Percentiles rank a stretch among this genome's conserved stretches.
phyloP scores from a whole-genome alignment of 2,329 filamentous ascomycete species.

The Colletotrichum ledebouriae region DNA sequence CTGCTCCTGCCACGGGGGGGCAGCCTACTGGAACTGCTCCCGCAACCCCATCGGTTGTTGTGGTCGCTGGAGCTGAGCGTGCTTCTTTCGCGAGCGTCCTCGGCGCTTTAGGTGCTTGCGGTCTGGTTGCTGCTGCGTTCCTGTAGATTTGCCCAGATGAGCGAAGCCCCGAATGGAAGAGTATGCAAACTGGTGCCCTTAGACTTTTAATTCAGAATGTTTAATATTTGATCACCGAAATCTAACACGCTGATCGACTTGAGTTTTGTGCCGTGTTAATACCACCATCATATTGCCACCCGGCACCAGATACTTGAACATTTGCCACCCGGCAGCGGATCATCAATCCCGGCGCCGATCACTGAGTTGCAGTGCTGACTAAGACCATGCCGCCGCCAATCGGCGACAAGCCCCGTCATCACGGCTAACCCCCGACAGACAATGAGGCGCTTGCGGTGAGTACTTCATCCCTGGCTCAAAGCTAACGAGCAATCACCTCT shows the following conservation, averaged over 20 bases:
- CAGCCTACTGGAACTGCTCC: not conserved
- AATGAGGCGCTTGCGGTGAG: constrained; percentile 23
- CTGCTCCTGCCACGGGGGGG: not conserved
- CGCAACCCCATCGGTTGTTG: not conserved
- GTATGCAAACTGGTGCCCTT: not conserved
- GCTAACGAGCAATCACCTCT: constrained; percentile 1
- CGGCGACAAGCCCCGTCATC: constrained; percentile 19
- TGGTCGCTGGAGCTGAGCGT: constrained; percentile 1
- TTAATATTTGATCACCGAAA: not conserved
- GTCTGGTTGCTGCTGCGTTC: not conserved
- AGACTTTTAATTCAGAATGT: constrained; percentile 2
- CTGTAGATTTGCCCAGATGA: not conserved
- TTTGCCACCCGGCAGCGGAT: not conserved
- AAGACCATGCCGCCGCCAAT: not conserved
- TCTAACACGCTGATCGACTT: too few relatives aligned
- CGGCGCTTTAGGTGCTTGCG: not conserved
- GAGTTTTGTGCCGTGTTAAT: too few relatives aligned
- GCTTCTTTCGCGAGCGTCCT: not conserved
- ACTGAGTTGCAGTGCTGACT: not conserved
- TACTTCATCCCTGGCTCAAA: constrained; percentile 17
- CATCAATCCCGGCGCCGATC: not conserved
- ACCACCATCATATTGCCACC: too few relatives aligned
- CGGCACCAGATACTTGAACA: not conserved
- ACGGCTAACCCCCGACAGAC: constrained; percentile 25
- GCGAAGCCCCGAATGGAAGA: not conserved